Percentiles rank a stretch among this genome's conserved stretches.
These are phyloP conservation scores for Ensete ventricosum DNA, from an alignment of 176 grass and related monocot genomes.

Conservation along the genomic window DNA sequence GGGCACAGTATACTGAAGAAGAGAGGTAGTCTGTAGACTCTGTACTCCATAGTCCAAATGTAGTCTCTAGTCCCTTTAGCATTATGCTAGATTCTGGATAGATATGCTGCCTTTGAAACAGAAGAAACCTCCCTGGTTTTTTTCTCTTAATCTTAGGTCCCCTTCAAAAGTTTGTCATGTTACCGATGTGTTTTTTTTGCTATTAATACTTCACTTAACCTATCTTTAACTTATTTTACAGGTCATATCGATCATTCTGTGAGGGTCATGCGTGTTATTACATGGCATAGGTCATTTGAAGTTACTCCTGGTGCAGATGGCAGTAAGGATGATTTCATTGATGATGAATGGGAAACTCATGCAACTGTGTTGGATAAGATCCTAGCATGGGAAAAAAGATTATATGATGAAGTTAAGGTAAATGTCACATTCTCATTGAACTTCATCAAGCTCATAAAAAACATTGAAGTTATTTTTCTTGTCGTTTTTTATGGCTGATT, in stretches of 20 bases:
- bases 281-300: slow-evolving; percentile 97
- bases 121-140: not conserved
- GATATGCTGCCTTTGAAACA: too few species aligned
- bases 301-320: slow-evolving; percentile 71
- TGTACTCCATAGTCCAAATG: not conserved
- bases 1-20: not conserved
- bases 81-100: not conserved
- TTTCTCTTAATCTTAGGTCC: not conserved
- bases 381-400: slow-evolving; percentile 95
- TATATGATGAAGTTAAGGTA: slow-evolving; percentile 99
- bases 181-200: not conserved
- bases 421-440: slow-evolving; percentile 2
- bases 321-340: slow-evolving; percentile 80
- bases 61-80: not conserved
- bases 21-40: not conserved
- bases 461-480: not conserved
- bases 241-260: slow-evolving; percentile 96
- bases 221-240: slow-evolving; percentile 29
- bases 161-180: not conserved
- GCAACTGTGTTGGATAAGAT: slow-evolving; percentile 96
- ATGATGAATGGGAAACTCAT: slow-evolving; percentile 79
- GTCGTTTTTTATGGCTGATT: not conserved
- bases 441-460: not conserved
- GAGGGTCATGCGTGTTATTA: slow-evolving; percentile 98
- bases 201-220: slow-evolving; percentile 18